Conservation (phyloP, 1,139 yeast genomes). For the Protomyces macrosporus region DNA sequence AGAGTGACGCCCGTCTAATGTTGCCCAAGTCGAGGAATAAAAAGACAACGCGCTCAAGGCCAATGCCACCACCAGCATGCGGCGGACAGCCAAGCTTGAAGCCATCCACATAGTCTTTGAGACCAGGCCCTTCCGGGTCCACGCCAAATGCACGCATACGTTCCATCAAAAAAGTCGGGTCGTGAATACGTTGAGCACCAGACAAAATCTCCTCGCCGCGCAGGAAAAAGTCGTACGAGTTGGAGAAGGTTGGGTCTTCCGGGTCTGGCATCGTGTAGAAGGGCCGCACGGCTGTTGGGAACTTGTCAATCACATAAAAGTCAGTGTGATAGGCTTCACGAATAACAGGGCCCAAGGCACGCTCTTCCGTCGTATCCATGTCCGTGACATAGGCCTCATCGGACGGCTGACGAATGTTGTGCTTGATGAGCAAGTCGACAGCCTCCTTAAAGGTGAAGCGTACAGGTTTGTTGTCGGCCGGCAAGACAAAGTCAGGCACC, state of each 20-base stretch:
- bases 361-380: constrained; percentile 89
- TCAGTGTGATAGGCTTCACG: constrained; percentile 94
- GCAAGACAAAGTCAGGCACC: constrained; percentile 92
- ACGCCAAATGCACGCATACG: constrained; percentile 81
- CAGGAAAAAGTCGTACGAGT: constrained; percentile 94
- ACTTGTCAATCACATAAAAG: constrained; percentile 94
- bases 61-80: constrained; percentile 99
- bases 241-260: constrained; percentile 55
- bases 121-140: constrained; percentile 73
- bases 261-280: constrained; percentile 99
- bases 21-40: constrained; percentile 93
- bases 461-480: constrained; percentile 76
- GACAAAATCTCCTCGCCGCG: constrained; percentile 98
- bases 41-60: constrained; percentile 97
- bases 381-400: constrained; percentile 45
- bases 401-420: constrained; percentile 46
- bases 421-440: constrained; percentile 72
- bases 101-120: constrained; percentile 85
- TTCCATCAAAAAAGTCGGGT: constrained; percentile 70
- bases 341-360: constrained; percentile 81
- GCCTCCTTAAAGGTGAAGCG: constrained; percentile 87
- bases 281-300: constrained; percentile 94
- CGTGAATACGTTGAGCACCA: constrained; percentile 99
- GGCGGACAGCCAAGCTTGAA: constrained; percentile 95
- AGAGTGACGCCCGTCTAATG: constrained; percentile 92